These are phyloP conservation scores for Zalaria sp. DNA, from an alignment of 2,329 filamentous ascomycete genomes.

Conservation along the genomic window DNA sequence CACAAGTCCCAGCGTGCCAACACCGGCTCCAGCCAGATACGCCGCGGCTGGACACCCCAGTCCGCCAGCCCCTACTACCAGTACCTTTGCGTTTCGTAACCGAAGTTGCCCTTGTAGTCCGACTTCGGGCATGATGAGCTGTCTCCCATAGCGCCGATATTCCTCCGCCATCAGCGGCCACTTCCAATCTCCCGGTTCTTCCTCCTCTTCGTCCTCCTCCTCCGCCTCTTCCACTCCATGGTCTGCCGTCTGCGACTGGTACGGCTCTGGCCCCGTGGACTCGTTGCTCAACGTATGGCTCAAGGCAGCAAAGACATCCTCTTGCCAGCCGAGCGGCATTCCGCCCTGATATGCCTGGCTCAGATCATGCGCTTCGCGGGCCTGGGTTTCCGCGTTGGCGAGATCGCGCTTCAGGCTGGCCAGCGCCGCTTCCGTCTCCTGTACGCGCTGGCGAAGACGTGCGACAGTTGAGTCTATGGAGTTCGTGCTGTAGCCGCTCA, in stretches of 20 bases:
- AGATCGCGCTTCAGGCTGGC: conserved; percentile 25
- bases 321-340: conserved; percentile 26
- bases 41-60: conserved; percentile 82
- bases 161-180: conserved; percentile 63
- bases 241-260: neutral
- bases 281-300: conserved; percentile 3
- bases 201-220: neutral
- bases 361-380: conserved; percentile 11
- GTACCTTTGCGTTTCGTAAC: conserved; percentile 54
- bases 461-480: conserved; percentile 16
- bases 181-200: conserved; percentile 5
- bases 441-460: conserved; percentile 27
- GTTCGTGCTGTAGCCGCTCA: neutral
- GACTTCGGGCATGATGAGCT: conserved; percentile 76
- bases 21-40: conserved; percentile 83
- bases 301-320: conserved; percentile 23
- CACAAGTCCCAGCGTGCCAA: conserved; percentile 69
- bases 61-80: conserved; percentile 78
- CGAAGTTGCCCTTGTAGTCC: conserved; percentile 66
- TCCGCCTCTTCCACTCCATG: no score
- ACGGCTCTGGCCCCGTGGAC: conserved; percentile 3
- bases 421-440: conserved; percentile 26
- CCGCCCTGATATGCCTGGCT: conserved; percentile 19
- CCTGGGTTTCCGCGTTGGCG: conserved; percentile 24
- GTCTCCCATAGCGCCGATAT: conserved; percentile 76